Evolutionary conservation across 805 yeast species (phyloP).

Genomic region (Babjeviella inositovora): DNA sequence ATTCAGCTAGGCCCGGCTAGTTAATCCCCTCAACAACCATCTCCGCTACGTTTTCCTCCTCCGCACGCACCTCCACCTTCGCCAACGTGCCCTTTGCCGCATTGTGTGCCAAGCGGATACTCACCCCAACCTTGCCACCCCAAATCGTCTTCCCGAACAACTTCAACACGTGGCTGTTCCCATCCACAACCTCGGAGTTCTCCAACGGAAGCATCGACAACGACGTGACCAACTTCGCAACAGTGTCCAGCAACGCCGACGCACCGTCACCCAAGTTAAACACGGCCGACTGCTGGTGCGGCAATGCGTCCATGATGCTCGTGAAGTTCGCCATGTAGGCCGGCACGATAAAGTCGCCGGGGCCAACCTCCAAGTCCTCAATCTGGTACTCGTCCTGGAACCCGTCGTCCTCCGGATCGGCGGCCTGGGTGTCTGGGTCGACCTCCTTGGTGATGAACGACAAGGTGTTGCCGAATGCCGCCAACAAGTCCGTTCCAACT

Average conservation of each 20-base stretch:
- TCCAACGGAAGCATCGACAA: constrained; percentile 64
- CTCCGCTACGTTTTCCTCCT: constrained; percentile 29
- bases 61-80: constrained; percentile 43
- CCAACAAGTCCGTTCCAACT: constrained; percentile 16
- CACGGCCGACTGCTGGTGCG: constrained; percentile 46
- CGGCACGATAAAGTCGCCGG: constrained; percentile 77
- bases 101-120: constrained; percentile 30
- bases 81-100: constrained; percentile 30
- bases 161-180: constrained; percentile 55
- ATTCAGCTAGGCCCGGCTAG: too few species aligned
- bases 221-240: constrained; percentile 28
- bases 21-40: constrained; percentile 22
- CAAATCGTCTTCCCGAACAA: constrained; percentile 65
- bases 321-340: constrained; percentile 67
- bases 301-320: constrained; percentile 56
- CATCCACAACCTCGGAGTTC: constrained; percentile 45
- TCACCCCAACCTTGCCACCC: constrained; percentile 33
- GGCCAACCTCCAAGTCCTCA: constrained; percentile 55
- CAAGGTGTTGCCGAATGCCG: constrained; percentile 48
- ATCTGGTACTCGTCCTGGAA: constrained; percentile 88
- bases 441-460: constrained; percentile 68
- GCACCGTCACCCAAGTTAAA: constrained; percentile 38
- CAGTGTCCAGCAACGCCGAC: constrained; percentile 33
- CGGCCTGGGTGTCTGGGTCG: constrained; percentile 52
- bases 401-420: constrained; percentile 61